Percentiles rank a stretch among this genome's conserved stretches.
These are phyloP conservation scores for Staphylotrichum tortipilum DNA, from an alignment of 495 filamentous ascomycete genomes.

Conservation along the genomic window DNA sequence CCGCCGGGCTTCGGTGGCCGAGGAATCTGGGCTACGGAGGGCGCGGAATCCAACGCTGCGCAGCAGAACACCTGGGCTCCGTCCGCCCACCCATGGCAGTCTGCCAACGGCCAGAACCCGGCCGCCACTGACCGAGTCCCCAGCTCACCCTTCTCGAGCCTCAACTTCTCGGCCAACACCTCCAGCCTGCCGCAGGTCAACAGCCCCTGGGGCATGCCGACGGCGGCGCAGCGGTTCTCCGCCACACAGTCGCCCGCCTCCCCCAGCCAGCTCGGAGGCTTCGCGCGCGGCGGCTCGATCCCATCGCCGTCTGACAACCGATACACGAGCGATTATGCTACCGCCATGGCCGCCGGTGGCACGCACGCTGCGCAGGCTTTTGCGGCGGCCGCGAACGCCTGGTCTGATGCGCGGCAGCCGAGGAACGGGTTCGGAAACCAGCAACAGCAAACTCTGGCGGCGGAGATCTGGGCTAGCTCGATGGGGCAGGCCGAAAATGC, in stretches of 20 bases:
- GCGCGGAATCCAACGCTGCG: neutral
- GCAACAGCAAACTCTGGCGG: too few species aligned
- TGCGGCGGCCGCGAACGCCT: slow-evolving; percentile 3
- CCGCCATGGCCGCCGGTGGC: slow-evolving; percentile 2
- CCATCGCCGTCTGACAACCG: neutral
- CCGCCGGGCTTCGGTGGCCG: neutral
- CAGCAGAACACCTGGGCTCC: slow-evolving; percentile 9
- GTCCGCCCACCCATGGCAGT: slow-evolving; percentile 1
- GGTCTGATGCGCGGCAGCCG: slow-evolving; percentile 9
- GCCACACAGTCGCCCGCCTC: slow-evolving; percentile 1
- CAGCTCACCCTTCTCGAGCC: slow-evolving; percentile 16
- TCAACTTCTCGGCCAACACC: slow-evolving; percentile 14
- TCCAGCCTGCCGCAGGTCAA: slow-evolving; percentile 24
- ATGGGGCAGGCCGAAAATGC: neutral
- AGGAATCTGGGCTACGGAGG: slow-evolving; percentile 4
- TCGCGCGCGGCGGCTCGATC: neutral
- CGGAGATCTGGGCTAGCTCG: neutral
- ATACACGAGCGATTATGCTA: slow-evolving; percentile 1
- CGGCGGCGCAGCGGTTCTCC: slow-evolving; percentile 1
- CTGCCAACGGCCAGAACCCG: neutral
- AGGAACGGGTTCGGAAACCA: neutral
- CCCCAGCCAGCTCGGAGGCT: neutral
- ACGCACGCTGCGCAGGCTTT: slow-evolving; percentile 2
- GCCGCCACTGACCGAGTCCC: neutral
- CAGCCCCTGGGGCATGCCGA: slow-evolving; percentile 22